Evolutionary conservation across 306 rosid species (phyloP).

Genomic region (Citrullus colocynthis): DNA sequence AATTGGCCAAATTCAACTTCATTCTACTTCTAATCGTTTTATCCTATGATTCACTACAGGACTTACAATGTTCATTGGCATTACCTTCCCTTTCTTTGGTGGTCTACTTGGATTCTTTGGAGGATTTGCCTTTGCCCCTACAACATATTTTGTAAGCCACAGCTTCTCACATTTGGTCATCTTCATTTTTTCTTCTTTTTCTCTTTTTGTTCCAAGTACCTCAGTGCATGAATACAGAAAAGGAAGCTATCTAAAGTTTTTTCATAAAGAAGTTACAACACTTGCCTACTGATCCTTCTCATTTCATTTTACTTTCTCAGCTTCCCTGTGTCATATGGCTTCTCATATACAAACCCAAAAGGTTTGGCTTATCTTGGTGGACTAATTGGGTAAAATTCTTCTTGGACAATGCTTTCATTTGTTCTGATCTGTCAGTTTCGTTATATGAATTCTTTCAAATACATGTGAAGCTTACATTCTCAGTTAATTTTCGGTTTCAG

Average conservation of each 20-base stretch:
- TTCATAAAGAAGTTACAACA: background rate
- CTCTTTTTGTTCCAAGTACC: background rate
- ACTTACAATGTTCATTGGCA: constrained; percentile 56
- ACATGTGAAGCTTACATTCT: background rate
- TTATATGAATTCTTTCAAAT: background rate
- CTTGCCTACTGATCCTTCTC: background rate
- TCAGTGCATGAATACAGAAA: background rate
- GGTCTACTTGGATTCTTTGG: constrained; percentile 69
- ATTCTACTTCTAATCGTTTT: background rate
- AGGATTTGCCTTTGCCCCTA: constrained; percentile 89
- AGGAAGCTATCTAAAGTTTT: background rate
- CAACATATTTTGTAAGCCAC: constrained; percentile 62
- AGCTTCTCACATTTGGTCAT: background rate
- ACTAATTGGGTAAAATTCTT: constrained; percentile 46
- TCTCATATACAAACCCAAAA: constrained; percentile 61
- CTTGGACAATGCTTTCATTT: background rate
- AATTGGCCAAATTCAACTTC: background rate
- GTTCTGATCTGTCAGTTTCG: background rate
- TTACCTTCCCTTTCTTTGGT: constrained; percentile 68
- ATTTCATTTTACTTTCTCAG: constrained; percentile 28
- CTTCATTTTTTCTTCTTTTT: no score
- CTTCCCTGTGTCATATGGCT: constrained; percentile 89
- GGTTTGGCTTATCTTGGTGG: constrained; percentile 62
- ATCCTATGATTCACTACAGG: constrained; percentile 24
- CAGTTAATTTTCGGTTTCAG: constrained; percentile 24